phyloP scores from a whole-genome alignment of 148 eudicot genomes.

The Oxyria digyna region DNA sequence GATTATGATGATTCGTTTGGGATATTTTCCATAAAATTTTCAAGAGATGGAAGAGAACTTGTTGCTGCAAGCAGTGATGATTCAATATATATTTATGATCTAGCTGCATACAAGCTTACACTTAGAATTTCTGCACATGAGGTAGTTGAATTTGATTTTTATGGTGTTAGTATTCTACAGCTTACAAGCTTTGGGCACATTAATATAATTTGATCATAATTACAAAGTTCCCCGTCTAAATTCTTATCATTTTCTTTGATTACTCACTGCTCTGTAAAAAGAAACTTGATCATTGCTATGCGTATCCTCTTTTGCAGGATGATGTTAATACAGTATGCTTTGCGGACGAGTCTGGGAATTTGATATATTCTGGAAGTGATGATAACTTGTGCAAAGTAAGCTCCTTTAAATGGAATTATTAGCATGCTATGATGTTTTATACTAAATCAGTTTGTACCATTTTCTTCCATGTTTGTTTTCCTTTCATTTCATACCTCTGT shows the following conservation, averaged over 20 bases:
- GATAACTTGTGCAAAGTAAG: conserved; percentile 75
- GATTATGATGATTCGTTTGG: conserved; percentile 47
- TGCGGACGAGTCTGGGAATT: conserved; percentile 76
- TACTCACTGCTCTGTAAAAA: neutral
- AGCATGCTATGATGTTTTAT: neutral
- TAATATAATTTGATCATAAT: neutral
- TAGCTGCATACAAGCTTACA: conserved; percentile 40
- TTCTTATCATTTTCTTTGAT: neutral
- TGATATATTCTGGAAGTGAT: conserved; percentile 82
- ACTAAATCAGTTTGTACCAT: neutral
- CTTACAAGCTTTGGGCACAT: neutral
- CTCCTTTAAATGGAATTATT: neutral
- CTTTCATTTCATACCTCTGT: neutral
- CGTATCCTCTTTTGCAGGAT: conserved; percentile 40
- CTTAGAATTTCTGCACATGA: conserved; percentile 60
- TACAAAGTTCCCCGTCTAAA: neutral
- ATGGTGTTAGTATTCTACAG: neutral
- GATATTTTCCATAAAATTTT: conserved; percentile 76
- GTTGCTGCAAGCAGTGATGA: conserved; percentile 71
- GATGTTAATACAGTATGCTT: conserved; percentile 93
- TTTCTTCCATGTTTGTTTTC: neutral
- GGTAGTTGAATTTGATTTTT: conserved; percentile 24
- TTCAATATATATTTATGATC: conserved; percentile 74
- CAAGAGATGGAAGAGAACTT: conserved; percentile 80
- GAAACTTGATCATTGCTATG: neutral